phyloP scores from a whole-genome alignment of 2,329 filamentous ascomycete species.

The Fusarium sp. region DNA sequence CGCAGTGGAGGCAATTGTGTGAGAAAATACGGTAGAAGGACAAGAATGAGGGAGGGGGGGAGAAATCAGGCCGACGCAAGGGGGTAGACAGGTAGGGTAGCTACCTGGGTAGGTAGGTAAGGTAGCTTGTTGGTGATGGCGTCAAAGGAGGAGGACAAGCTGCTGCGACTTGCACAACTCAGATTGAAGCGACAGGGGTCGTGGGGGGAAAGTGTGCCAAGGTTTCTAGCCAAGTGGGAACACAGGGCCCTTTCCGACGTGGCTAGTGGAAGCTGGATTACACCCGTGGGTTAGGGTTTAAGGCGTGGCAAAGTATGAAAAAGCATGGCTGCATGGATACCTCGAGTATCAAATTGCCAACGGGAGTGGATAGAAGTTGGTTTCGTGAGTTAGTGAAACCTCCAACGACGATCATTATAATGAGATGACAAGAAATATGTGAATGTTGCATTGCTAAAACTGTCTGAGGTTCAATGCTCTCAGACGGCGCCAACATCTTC shows the following conservation, averaged over 20 bases:
- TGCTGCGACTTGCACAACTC: conserved; percentile 5
- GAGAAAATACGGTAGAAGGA: not conserved
- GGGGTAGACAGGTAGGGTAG: conserved; percentile 10
- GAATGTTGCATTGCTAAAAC: not conserved
- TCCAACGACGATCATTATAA: not conserved
- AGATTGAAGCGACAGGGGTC: conserved; percentile 31
- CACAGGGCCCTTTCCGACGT: conserved; percentile 8
- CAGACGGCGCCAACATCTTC: not conserved
- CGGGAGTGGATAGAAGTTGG: not conserved
- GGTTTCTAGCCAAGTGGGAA: conserved; percentile 27
- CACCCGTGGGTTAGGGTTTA: conserved; percentile 35
- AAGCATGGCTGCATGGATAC: not conserved
- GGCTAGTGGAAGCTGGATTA: conserved; percentile 27
- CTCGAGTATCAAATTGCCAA: not conserved
- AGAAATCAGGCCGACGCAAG: conserved; percentile 12
- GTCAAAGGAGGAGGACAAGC: conserved; percentile 35
- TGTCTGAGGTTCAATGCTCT: not conserved
- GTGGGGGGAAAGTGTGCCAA: conserved; percentile 18
- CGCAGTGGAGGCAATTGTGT: not conserved
- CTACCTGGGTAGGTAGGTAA: not conserved
- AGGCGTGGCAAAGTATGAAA: not conserved
- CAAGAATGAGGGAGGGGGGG: not conserved
- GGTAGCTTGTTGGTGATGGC: conserved; percentile 34
- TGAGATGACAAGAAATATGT: not conserved
- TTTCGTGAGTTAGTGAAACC: not conserved